Base-by-base conservation (phyloP, 192 early-diverging fungal species). In the Funneliformis geosporum region DNA sequence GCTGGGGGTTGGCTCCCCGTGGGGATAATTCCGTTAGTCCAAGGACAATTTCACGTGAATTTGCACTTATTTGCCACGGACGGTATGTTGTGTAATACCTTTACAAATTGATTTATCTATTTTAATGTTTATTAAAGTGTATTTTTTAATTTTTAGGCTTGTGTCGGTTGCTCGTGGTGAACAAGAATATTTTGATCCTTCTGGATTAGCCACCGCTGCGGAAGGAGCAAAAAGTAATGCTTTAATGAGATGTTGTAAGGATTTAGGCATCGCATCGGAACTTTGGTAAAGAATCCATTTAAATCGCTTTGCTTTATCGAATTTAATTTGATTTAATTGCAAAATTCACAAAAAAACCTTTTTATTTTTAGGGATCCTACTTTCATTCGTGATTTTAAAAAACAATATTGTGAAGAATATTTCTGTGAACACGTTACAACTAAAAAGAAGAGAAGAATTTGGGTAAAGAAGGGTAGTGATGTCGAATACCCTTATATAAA, bases 191-290 rank as follows among this genome's bases (percentile, higher is more conserved):
- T 97, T 97, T 84, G 89, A 92, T 77, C 86, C 91, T 46, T 85
- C 88, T 59, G 89, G 87, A 8, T 79, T 97, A 60, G 89, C 95
- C 0, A 97, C 95, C 0, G 95, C 95, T 0, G 89, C 93, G 0
- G 96, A 97, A 85, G 95, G 92, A 3, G 90, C 89, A 83, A 98
- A 96, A 85, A 93, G 92, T 40, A 98, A 97, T 79, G 97, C 97
- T 4, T 84, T 99, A 67, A 94, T 97, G 89, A 91, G 96, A 42
- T 98, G 96, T 85, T 99, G 96, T 86, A 99, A 99, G 81, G 97
- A 99, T 87, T 86, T 99, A 68, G 96, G 94, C 33, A 85, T 96
- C 28, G 94, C 95, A 0, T 94, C 89, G 43, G 96, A 99, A 83
- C 85, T 99, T 67, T 98, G 96, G 94, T 89, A 87, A 80, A 59